These are phyloP conservation scores for Glycine tomentella DNA, from an alignment of 306 rosid genomes.

Conservation along the genomic window DNA sequence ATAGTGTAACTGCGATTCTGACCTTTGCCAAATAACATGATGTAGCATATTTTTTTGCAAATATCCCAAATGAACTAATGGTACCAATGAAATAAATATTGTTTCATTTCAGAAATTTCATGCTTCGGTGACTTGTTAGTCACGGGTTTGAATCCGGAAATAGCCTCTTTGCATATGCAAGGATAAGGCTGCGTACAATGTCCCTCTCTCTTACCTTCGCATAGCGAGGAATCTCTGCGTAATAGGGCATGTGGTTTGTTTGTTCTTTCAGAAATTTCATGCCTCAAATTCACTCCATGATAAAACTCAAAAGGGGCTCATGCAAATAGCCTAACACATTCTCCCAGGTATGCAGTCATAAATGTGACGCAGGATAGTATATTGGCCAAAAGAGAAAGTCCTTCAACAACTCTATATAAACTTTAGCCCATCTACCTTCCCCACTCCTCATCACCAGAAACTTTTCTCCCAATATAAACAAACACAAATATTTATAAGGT, in stretches of 20 bases:
- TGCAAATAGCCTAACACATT: too few species aligned
- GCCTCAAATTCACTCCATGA: background rate
- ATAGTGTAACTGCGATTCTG: background rate
- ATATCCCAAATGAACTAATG: background rate
- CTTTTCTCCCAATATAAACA: slow-evolving; percentile 33
- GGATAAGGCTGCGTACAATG: too few species aligned
- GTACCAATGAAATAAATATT: background rate
- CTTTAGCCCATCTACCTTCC: slow-evolving; percentile 22
- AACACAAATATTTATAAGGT: slow-evolving; percentile 20
- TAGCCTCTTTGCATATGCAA: too few species aligned
- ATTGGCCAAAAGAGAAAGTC: background rate
- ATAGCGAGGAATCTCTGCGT: too few species aligned
- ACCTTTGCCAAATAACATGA: slow-evolving; percentile 13
- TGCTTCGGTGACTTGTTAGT: too few species aligned
- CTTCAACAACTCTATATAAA: slow-evolving; percentile 2
- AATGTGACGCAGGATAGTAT: slow-evolving; percentile 15
- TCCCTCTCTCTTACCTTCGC: too few species aligned
- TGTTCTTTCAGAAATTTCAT: too few species aligned
- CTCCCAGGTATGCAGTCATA: too few species aligned
- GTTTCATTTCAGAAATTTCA: slow-evolving; percentile 2
- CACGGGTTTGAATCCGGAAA: too few species aligned
- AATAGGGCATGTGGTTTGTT: too few species aligned
- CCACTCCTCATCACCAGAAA: slow-evolving; percentile 33
- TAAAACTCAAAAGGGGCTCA: too few species aligned
- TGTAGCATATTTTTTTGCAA: slow-evolving; percentile 6